Base-by-base conservation (phyloP, 208 protist genomes). In the Leishmania braziliensis region DNA sequence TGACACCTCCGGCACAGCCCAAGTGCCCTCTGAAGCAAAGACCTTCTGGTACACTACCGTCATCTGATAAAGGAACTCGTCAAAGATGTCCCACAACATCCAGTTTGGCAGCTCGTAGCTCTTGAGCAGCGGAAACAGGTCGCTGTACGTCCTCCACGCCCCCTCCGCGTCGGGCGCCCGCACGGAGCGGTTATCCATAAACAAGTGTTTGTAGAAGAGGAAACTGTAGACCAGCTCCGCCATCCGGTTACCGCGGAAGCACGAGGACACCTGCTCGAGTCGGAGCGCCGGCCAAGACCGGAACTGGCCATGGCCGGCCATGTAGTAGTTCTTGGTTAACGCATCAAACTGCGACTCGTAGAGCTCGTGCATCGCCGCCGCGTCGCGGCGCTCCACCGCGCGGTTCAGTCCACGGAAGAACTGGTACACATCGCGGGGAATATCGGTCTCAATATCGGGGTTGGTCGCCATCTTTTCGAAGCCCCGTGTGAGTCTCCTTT, bases 31-130 rank as follows among this genome's bases (percentile, higher is more conserved):
- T 50, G 86, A 87, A 56, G 88, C 79, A 83, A 90, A 95, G 71
- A 89, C 90, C 79, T 95, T 93, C 88, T 96, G 92, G 85, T 97
- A 96, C 43, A 96, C 95, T 39, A 95, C 89, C 33, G 93, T 94
- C 86, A 98, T 94, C 81, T 98, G 93, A 84, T 94, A 98, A 5
- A 96, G 79, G 63, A 96, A 96, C 86, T 98, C 93, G 69, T 98
- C 95, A 83, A 98, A 96, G 43, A 98, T 91, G 82, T 98, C 95
- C 95, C 95, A 98, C 71, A 98, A 79, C 83, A 96, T 89, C 84
- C 89, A 94, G 82, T 87, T 95, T 46, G 95, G 95, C 68, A 98
- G 88, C 79, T 94, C 89, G 62, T 81, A 90, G 53, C 84, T 85
- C 69, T 87, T 82, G 60, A 96, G 86, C 70, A 85, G 50, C 70